Conservation (phyloP, 371 early-diverging fungal genomes). For the Nematocida ausubeli region DNA sequence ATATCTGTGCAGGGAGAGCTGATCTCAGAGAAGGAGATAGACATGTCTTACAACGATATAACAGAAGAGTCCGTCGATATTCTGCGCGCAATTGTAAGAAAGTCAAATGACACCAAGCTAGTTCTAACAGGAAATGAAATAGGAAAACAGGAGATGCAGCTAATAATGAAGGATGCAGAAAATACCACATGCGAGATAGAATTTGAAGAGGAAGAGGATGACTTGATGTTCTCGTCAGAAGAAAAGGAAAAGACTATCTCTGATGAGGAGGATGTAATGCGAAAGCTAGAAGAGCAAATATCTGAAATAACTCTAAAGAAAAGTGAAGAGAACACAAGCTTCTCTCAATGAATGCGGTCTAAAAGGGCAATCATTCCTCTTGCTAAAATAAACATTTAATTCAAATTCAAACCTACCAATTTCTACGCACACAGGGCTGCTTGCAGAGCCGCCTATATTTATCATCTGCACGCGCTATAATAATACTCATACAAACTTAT, state of each 20-base stretch:
- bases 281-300: slow-evolving; percentile 19
- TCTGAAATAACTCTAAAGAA: slow-evolving; percentile 4
- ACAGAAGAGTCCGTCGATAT: slow-evolving; percentile 54
- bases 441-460: too few relatives aligned
- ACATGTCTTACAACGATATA: slow-evolving; percentile 67
- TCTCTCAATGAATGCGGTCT: too few relatives aligned
- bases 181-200: slow-evolving; percentile 29
- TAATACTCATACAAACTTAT: too few relatives aligned
- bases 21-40: slow-evolving; percentile 55
- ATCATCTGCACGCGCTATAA: too few relatives aligned
- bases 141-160: slow-evolving; percentile 46
- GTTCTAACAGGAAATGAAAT: slow-evolving; percentile 65
- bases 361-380: too few relatives aligned
- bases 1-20: slow-evolving; percentile 32
- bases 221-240: neutral
- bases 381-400: too few relatives aligned
- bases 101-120: slow-evolving; percentile 48
- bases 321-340: too few relatives aligned
- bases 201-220: slow-evolving; percentile 46
- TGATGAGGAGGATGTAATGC: neutral
- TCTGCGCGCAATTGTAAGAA: slow-evolving; percentile 47
- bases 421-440: too few relatives aligned
- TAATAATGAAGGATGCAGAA: slow-evolving; percentile 34
- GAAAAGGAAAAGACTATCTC: slow-evolving; percentile 10
- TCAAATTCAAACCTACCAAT: too few relatives aligned